Evolutionary conservation across 495 filamentous ascomycete species (phyloP), one percentile per base, ranked within the genome.

Genomic region (Penicillium soppii): DNA sequence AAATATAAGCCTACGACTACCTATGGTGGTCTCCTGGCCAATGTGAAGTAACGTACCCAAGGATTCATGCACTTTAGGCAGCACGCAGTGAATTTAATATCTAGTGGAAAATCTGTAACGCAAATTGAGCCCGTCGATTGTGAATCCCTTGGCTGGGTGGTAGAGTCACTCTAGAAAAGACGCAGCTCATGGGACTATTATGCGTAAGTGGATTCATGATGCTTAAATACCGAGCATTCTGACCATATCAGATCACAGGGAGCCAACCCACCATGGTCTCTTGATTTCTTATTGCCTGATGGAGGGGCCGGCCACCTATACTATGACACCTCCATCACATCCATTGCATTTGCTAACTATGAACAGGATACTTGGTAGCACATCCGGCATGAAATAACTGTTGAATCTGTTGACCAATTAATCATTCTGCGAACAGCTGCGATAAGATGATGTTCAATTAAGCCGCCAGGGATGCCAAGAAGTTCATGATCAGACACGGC

Each of bases 111-210:
- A 1, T 64, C 71, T 1, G 68, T 82, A 4, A 74, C 77, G 27
- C 69, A 65, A 15, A 68, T 86, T 13, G 72, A 68, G 33, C 56
- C 85, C 10, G 73, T 70, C 13, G 83, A 87, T 58, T 85, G 65
- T 62, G 62, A 61, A 58, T 64, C 54, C 63, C 43, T 56, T 27
- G 12, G 52, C 4, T 83, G 74, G 65, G 56, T 2, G 76, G 81
- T 1, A 58, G 69, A 27, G 67, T 82, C 1, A 78, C 78, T 0
- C 45, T 86, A 19, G 71, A 78, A 5, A 82, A 83, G 84, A 87
- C 64, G 81, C 83, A 0, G 72, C 80, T 5, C 83, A 88, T 63
- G 71, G 81, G 1, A 86, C 86, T 83, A 72, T 78, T 0, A 83
- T 86, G 76, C 65, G 81, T 78, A 70, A 36, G 72, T 60, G 35